These are phyloP conservation scores for Dovyalis caffra DNA, from an alignment of 345 rosid genomes.

Conservation along the genomic window DNA sequence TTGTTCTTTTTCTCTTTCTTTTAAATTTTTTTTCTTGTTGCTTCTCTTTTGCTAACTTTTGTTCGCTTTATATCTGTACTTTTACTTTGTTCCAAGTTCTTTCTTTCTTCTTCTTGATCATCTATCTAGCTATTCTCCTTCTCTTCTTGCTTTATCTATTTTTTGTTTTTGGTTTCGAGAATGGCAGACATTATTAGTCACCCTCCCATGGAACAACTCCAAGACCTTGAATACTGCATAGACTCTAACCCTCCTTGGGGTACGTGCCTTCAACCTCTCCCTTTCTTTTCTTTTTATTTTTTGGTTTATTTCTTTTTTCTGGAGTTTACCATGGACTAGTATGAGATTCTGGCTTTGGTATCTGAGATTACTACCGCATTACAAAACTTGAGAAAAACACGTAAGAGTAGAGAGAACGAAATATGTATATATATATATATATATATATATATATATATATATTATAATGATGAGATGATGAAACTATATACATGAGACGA, in stretches of 20 bases:
- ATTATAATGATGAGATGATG: too few species aligned
- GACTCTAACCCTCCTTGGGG: conserved; percentile 43
- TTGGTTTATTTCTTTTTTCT: not conserved
- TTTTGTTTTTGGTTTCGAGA: not conserved
- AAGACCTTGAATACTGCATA: conserved; percentile 39
- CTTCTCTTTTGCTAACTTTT: conserved; percentile 17
- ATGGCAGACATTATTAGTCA: conserved; percentile 35
- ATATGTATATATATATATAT: too few species aligned
- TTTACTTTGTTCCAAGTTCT: conserved; percentile 36
- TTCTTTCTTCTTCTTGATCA: conserved; percentile 8
- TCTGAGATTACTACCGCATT: not conserved
- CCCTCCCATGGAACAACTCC: conserved; percentile 39
- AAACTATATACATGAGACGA: too few species aligned
- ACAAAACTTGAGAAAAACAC: not conserved
- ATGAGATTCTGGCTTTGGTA: too few species aligned
- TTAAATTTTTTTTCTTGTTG: not conserved
- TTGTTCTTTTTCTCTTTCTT: conserved; percentile 27
- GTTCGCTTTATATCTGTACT: conserved; percentile 56
- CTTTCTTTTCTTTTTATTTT: not conserved
- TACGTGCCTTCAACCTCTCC: conserved; percentile 5
- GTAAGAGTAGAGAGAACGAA: not conserved
- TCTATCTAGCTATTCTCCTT: conserved; percentile 1
- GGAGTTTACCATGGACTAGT: too few species aligned
- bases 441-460: too few species aligned
- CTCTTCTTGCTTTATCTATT: not conserved